phyloP scores from a whole-genome alignment of 139 green algal genomes.

The Edaphochlamys debaryana region DNA sequence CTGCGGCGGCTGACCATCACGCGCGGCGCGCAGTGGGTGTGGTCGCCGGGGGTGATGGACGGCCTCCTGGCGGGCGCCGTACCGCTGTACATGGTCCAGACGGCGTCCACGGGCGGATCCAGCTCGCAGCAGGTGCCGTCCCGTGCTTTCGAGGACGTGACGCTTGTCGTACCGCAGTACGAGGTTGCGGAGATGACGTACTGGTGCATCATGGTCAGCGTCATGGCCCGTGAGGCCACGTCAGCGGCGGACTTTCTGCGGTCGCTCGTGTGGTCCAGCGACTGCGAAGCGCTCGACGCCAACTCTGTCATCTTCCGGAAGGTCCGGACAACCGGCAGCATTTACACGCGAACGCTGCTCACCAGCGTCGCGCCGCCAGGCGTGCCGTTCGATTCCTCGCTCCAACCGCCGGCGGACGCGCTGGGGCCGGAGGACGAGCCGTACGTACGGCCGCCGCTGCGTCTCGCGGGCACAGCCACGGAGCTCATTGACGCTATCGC shows the following conservation, averaged over 20 bases:
- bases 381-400: background rate
- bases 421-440: background rate
- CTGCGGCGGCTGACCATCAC: conserved; percentile 25
- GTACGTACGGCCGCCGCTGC: conserved; percentile 23
- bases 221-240: background rate
- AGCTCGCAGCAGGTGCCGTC: background rate
- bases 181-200: conserved; percentile 27
- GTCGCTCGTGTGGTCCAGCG: background rate
- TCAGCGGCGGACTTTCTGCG: conserved; percentile 12
- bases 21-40: background rate
- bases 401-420: background rate
- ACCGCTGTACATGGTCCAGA: conserved; percentile 11
- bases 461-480: background rate
- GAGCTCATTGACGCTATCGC: conserved; percentile 5
- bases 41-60: conserved; percentile 16
- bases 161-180: conserved; percentile 18
- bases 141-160: background rate
- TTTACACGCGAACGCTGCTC: background rate
- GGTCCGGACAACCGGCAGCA: background rate
- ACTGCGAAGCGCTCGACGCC: conserved; percentile 3
- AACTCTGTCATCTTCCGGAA: background rate
- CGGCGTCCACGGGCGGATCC: background rate
- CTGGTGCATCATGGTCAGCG: conserved; percentile 14
- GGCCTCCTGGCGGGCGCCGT: conserved; percentile 25
- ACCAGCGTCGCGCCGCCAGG: conserved; percentile 11